Evolutionary conservation across 371 early-diverging fungal species (phyloP).

Genomic region (Haplosporangium sp.): DNA sequence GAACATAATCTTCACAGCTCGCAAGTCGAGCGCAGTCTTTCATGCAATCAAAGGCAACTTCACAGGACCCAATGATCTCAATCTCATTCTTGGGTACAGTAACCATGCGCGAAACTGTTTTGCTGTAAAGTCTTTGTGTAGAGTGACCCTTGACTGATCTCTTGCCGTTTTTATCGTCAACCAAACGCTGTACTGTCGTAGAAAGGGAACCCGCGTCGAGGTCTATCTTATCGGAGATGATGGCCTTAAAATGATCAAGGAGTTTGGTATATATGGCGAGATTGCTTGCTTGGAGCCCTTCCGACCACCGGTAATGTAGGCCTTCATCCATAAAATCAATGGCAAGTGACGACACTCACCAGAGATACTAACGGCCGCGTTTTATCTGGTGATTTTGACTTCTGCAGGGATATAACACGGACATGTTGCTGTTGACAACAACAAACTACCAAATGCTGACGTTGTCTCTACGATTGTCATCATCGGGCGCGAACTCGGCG

Average conservation of each 20-base stretch:
- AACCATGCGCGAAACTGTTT: neutral
- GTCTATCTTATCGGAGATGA: slow-evolving; percentile 70
- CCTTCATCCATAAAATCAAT: too few species aligned
- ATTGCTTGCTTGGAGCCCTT: slow-evolving; percentile 71
- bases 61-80: slow-evolving; percentile 71
- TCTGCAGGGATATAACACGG: slow-evolving; percentile 32
- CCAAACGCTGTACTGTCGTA: slow-evolving; percentile 34
- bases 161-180: neutral
- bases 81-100: slow-evolving; percentile 77
- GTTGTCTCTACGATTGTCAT: slow-evolving; percentile 30
- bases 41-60: slow-evolving; percentile 72
- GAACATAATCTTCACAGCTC: slow-evolving; percentile 60
- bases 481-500: neutral
- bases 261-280: slow-evolving; percentile 78
- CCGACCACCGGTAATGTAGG: slow-evolving; percentile 67
- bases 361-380: too few species aligned
- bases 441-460: slow-evolving; percentile 47
- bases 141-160: too few species aligned
- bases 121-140: too few species aligned
- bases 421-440: slow-evolving; percentile 43
- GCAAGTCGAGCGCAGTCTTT: slow-evolving; percentile 67
- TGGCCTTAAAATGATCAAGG: slow-evolving; percentile 71
- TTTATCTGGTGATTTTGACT: neutral
- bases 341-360: slow-evolving; percentile 15
- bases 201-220: slow-evolving; percentile 81